Evolutionary conservation across 2,329 filamentous ascomycete genomes (phyloP), one percentile per base, ranked within the genome.

Genomic region (Phaeosphaeria sp.): DNA sequence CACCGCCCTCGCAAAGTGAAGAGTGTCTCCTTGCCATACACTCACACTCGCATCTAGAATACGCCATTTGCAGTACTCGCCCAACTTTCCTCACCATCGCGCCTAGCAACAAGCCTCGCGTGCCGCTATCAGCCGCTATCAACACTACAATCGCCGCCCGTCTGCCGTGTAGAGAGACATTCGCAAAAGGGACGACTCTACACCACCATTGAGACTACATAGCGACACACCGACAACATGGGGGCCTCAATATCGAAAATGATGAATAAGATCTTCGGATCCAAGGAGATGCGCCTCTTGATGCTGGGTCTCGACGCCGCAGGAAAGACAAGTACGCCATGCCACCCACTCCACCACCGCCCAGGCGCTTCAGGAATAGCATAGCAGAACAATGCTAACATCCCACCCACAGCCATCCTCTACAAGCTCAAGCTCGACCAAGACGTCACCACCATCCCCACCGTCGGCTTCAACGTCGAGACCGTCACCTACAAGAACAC

Each of bases 401-500:
- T 15, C 2, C 18, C 36, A 44, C 24, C 33, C 45, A 24, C 66
- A 84, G 82, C 95, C 74, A 99, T 99, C 79, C 89, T 99, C 73
- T 99, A 99, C 87, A 99, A 99, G 88, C 89, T 99, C 81, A 99
- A 99, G 89, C 91, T 99, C 78, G 94, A 95, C 84, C 91, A 97
- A 86, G 95, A 96, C 79, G 95, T 98, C 80, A 98, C 95, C 78
- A 99, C 95, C 72, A 99, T 99, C 77, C 95, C 95, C 72, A 99
- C 95, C 77, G 97, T 98, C 77, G 95, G 95, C 76, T 99, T 99
- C 90, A 99, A 99, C 86, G 95, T 99, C 81, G 95, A 99, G 88
- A 98, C 95, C 55, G 95, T 99, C 81, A 93, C 96, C 81, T 98
- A 98, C 87, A 97, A 97, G 89, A 99, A 99, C 89, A 97, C 97